Percentiles rank a stretch among this genome's conserved stretches.
Conservation (phyloP, 2,329 filamentous ascomycete genomes). For the Blastomyces parvus region DNA sequence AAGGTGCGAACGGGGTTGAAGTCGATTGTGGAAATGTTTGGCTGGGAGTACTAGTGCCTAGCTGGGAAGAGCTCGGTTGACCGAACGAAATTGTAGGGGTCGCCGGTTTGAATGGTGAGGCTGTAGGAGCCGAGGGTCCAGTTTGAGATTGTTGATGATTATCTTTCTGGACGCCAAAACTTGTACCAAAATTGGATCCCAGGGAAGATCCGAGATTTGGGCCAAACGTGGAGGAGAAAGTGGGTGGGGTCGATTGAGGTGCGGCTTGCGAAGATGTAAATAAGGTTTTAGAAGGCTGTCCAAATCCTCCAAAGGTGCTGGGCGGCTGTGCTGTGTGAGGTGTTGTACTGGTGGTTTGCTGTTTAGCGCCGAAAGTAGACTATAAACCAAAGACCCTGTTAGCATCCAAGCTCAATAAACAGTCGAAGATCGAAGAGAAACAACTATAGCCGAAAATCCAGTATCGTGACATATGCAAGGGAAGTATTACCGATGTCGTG, state of each 20-base stretch:
- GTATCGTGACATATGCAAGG: neutral
- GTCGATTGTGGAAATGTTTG: neutral
- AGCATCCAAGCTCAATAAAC: neutral
- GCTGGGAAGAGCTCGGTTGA: neutral
- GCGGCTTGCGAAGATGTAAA: conserved; percentile 2
- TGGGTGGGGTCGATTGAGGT: neutral
- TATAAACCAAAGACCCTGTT: neutral
- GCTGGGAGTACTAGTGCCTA: neutral
- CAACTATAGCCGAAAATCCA: neutral
- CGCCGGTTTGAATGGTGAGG: neutral
- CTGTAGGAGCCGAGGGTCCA: conserved; percentile 3
- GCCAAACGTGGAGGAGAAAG: conserved; percentile 8
- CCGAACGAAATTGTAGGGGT: conserved; percentile 1
- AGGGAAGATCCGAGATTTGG: conserved; percentile 5
- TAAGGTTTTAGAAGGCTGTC: conserved; percentile 1
- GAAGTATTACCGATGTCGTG: conserved; percentile 1
- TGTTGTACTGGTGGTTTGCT: neutral
- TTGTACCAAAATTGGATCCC: neutral
- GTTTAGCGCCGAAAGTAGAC: neutral
- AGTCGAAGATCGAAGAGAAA: neutral
- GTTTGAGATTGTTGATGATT: neutral
- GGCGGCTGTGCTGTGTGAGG: neutral
- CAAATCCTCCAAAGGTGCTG: neutral
- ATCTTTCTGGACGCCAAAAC: neutral
- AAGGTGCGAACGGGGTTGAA: neutral